Conservation (phyloP, 805 yeast species). For the Pichia paraexigua region DNA sequence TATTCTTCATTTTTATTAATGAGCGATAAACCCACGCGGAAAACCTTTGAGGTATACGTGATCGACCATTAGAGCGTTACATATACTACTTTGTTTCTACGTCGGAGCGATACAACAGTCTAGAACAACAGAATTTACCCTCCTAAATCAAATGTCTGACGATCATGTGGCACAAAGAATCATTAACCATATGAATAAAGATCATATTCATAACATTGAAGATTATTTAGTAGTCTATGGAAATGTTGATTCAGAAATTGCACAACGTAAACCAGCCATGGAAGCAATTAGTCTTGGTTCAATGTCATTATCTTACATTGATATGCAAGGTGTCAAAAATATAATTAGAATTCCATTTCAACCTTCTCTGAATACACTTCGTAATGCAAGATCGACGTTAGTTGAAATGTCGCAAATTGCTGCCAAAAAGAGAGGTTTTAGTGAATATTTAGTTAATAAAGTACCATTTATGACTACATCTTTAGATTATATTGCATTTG, state of each 20-base stretch:
- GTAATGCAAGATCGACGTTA: slow-evolving; percentile 47
- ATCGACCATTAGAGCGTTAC: too few relatives aligned
- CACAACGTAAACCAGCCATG: slow-evolving; percentile 33
- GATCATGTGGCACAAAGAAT: slow-evolving; percentile 33
- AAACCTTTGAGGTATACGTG: too few relatives aligned
- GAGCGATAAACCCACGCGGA: too few relatives aligned
- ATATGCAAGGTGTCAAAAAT: slow-evolving; percentile 27
- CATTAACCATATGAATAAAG: slow-evolving; percentile 71
- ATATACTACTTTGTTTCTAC: too few relatives aligned
- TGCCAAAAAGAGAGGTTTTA: slow-evolving; percentile 52
- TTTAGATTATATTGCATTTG: slow-evolving; percentile 30
- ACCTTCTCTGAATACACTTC: slow-evolving; percentile 37
- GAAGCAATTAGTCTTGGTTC: slow-evolving; percentile 37
- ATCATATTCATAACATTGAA: slow-evolving; percentile 61
- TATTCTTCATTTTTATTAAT: too few relatives aligned
- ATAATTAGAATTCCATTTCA: slow-evolving; percentile 35
- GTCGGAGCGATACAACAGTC: neutral
- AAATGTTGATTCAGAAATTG: slow-evolving; percentile 9
- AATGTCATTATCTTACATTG: slow-evolving; percentile 34
- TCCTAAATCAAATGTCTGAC: neutral
- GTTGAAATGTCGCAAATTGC: slow-evolving; percentile 70
- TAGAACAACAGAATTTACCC: neutral
- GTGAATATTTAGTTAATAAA: slow-evolving; percentile 32
- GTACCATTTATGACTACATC: slow-evolving; percentile 29
- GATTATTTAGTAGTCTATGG: slow-evolving; percentile 67